Percentiles rank a stretch among this genome's conserved stretches.
phyloP scores from a whole-genome alignment of 768 basidiomycete species.

The Tricholoma sp. region DNA sequence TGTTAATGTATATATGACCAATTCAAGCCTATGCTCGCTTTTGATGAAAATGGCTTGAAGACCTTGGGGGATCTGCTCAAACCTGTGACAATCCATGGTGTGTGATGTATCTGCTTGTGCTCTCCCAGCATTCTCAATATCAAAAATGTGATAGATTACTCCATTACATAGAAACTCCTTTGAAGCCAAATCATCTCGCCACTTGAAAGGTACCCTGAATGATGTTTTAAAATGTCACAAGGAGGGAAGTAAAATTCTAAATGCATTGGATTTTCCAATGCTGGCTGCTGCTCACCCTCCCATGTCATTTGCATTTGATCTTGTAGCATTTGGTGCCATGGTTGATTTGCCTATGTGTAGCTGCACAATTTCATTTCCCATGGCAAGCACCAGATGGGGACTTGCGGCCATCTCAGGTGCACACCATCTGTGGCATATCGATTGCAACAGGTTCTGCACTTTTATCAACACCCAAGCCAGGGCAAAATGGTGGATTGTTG shows the following conservation, averaged over 20 bases:
- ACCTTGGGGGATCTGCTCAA: background rate
- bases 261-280: background rate
- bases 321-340: background rate
- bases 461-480: background rate
- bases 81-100: background rate
- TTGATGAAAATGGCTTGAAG: background rate
- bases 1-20: background rate
- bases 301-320: background rate
- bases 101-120: background rate
- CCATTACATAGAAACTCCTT: background rate
- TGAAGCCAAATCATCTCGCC: background rate
- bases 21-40: background rate
- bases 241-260: background rate
- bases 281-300: background rate
- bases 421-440: background rate
- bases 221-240: background rate
- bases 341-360: background rate
- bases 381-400: background rate
- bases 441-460: background rate
- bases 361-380: background rate
- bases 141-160: background rate
- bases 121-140: no score
- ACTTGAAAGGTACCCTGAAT: background rate
- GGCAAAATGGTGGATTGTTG: background rate
- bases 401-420: background rate